phyloP scores from a whole-genome alignment of 352 stramenopile genomes.

The Phytophthora sp. region DNA sequence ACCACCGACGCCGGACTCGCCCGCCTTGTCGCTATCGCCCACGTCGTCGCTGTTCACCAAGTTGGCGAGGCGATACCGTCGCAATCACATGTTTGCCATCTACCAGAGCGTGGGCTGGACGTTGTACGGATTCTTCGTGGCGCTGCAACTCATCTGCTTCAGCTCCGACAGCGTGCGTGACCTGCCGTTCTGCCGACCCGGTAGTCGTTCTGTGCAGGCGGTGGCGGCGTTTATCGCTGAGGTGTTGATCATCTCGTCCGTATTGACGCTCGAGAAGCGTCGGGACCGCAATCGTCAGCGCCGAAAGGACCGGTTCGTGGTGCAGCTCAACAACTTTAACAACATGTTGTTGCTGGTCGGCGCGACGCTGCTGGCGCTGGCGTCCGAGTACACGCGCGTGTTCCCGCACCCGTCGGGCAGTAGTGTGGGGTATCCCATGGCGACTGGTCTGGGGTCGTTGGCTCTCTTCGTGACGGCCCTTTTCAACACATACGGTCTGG shows the following conservation, averaged over 20 bases:
- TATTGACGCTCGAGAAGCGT: constrained; percentile 65
- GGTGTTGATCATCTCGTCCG: constrained; percentile 80
- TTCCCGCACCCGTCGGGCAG: constrained; percentile 42
- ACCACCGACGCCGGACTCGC: constrained; percentile 25
- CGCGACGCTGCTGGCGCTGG: constrained; percentile 61
- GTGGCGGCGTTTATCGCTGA: constrained; percentile 75
- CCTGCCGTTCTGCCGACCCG: constrained; percentile 50
- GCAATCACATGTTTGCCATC: constrained; percentile 68
- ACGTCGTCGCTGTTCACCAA: constrained; percentile 34
- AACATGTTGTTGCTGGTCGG: constrained; percentile 84
- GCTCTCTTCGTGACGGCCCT: constrained; percentile 75
- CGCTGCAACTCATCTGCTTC: constrained; percentile 49
- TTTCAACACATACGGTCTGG: constrained; percentile 86
- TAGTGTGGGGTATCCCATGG: constrained; percentile 56
- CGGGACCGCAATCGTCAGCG: constrained; percentile 42
- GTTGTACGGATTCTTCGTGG: constrained; percentile 63
- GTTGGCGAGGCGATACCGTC: constrained; percentile 37
- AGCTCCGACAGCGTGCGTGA: constrained; percentile 7
- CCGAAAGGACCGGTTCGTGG: constrained; percentile 57
- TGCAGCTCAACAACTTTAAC: constrained; percentile 88
- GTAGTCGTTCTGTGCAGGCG: constrained; percentile 58
- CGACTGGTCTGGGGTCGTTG: constrained; percentile 64
- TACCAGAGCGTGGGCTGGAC: constrained; percentile 72
- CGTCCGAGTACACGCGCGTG: constrained; percentile 64
- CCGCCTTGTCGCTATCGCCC: constrained; percentile 25